These are phyloP conservation scores for Candolleomyces efflorescens DNA, from an alignment of 768 basidiomycete genomes.

Conservation along the genomic window DNA sequence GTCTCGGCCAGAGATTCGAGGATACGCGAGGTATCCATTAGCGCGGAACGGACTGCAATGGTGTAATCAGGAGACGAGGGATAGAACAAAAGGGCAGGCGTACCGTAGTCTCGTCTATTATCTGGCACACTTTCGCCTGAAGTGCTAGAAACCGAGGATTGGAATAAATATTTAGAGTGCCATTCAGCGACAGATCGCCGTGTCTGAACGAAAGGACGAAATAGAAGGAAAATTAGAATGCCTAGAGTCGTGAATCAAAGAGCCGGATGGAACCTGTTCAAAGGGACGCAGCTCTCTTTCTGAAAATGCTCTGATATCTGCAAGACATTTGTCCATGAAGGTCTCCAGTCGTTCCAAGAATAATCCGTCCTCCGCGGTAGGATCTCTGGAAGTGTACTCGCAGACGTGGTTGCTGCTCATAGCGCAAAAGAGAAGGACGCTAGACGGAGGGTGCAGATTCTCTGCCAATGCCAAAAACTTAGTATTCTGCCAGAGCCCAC, in stretches of 20 bases:
- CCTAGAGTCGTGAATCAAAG: slow-evolving; percentile 13
- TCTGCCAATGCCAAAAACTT: slow-evolving; percentile 4
- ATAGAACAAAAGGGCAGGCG: slow-evolving; percentile 3
- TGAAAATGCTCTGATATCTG: slow-evolving; percentile 57
- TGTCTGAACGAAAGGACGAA: slow-evolving; percentile 26
- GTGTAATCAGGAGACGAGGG: slow-evolving; percentile 11
- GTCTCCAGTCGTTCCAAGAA: slow-evolving; percentile 62
- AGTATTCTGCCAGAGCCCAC: not conserved
- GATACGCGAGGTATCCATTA: slow-evolving; percentile 45
- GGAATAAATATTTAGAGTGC: slow-evolving; percentile 58
- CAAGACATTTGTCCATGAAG: slow-evolving; percentile 54
- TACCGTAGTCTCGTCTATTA: slow-evolving; percentile 1
- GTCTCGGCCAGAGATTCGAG: slow-evolving; percentile 50
- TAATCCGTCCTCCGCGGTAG: slow-evolving; percentile 40
- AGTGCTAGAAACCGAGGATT: slow-evolving; percentile 12
- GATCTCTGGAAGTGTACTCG: slow-evolving; percentile 26
- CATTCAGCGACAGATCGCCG: slow-evolving; percentile 58
- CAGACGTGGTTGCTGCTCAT: slow-evolving; percentile 19
- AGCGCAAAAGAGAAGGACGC: not conserved
- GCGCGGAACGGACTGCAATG: slow-evolving; percentile 38
- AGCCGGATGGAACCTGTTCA: slow-evolving; percentile 47
- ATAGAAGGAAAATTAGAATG: slow-evolving; percentile 15
- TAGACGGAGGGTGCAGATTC: not conserved
- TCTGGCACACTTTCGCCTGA: not conserved
- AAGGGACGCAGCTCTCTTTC: slow-evolving; percentile 53